A percentile compares a stretch with the other conserved stretches of the same genome.
Conservation (phyloP, 2,329 filamentous ascomycete species). For the Scedosporium boydii region DNA sequence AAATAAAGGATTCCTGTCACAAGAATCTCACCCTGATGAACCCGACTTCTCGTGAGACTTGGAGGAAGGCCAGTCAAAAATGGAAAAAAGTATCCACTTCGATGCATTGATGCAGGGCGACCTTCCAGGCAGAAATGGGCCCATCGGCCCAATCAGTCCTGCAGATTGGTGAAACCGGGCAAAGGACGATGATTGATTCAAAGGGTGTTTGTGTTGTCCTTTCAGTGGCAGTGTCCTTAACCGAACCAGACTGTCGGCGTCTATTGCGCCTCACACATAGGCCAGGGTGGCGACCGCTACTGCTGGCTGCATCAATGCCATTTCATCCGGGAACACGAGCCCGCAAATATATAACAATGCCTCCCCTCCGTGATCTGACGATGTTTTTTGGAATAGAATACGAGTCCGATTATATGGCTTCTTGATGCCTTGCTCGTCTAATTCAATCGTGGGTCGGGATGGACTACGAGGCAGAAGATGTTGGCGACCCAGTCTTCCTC, state of each 20-base stretch:
- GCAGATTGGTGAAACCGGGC: neutral
- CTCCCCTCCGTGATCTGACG: neutral
- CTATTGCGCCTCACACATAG: neutral
- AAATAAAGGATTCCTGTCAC: no score
- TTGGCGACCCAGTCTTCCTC: conserved; percentile 8
- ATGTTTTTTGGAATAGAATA: neutral
- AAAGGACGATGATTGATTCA: neutral
- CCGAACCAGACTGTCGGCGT: neutral
- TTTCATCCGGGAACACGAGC: neutral
- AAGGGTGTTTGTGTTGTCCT: neutral
- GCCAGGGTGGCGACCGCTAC: neutral
- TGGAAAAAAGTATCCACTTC: neutral
- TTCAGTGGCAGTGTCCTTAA: neutral
- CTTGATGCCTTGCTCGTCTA: no score
- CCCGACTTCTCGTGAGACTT: no score
- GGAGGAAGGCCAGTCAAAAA: neutral
- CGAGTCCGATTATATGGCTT: neutral
- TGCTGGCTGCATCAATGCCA: neutral
- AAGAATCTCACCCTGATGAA: no score
- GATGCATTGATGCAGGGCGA: neutral
- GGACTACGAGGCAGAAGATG: neutral
- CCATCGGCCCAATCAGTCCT: neutral
- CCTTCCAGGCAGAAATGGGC: neutral
- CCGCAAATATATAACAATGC: neutral
- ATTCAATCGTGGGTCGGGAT: neutral